Percentiles rank a stretch among this genome's conserved stretches.
Conservation (phyloP, 352 stramenopile genomes). For the Globisporangium spinosum region DNA sequence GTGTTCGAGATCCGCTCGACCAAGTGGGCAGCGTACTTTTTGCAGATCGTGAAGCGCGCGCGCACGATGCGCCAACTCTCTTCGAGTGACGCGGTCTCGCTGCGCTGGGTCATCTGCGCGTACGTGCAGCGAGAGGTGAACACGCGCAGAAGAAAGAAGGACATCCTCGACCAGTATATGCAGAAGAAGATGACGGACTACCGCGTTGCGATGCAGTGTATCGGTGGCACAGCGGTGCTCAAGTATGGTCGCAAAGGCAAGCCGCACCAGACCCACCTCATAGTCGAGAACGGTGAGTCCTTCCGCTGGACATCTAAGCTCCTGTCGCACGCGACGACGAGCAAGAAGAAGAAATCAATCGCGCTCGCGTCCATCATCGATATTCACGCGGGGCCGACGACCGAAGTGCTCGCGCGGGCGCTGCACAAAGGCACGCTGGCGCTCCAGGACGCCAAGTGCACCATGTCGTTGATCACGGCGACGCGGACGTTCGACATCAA, state of each 20-base stretch:
- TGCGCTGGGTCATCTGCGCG: conserved; percentile 65
- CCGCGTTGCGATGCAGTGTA: conserved; percentile 75
- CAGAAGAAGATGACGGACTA: conserved; percentile 84
- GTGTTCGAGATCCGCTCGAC: conserved; percentile 77
- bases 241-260: conserved; percentile 83
- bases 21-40: conserved; percentile 78
- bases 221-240: conserved; percentile 61
- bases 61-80: conserved; percentile 28
- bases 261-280: conserved; percentile 64
- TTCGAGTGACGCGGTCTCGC: conserved; percentile 35
- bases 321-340: conserved; percentile 33
- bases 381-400: conserved; percentile 51
- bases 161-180: conserved; percentile 47
- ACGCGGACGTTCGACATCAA: conserved; percentile 78
- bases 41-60: conserved; percentile 47
- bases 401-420: conserved; percentile 60
- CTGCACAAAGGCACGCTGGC: conserved; percentile 65
- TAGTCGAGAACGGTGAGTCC: conserved; percentile 76
- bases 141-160: conserved; percentile 36
- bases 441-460: conserved; percentile 61
- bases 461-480: conserved; percentile 67
- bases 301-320: conserved; percentile 82
- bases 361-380: conserved; percentile 51
- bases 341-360: conserved; percentile 67
- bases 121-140: conserved; percentile 47